These are phyloP conservation scores for Mycena sanguinolenta DNA, from an alignment of 768 basidiomycete genomes.

Conservation along the genomic window DNA sequence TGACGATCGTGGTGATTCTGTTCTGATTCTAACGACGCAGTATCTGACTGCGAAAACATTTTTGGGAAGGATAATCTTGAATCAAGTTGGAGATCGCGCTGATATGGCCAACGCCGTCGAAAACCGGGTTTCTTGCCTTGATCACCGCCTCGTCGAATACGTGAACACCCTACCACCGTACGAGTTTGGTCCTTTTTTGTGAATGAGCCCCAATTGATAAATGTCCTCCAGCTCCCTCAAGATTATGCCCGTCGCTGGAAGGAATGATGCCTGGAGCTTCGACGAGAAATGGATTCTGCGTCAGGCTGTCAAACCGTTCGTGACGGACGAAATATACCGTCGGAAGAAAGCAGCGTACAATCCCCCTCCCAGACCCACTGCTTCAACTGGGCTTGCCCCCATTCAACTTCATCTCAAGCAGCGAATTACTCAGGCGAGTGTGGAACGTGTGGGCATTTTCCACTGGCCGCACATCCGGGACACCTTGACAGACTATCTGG, in stretches of 20 bases:
- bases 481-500: constrained; percentile 21
- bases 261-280: constrained; percentile 15
- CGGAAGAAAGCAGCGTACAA: constrained; percentile 34
- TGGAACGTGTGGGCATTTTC: constrained; percentile 29
- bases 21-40: constrained; percentile 7
- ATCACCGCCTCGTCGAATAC: constrained; percentile 37
- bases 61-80: constrained; percentile 22
- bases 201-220: too few relatives aligned
- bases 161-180: constrained; percentile 34
- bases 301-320: constrained; percentile 32
- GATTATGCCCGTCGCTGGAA: constrained; percentile 18
- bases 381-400: neutral
- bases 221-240: constrained; percentile 24
- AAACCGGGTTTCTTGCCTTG: constrained; percentile 21
- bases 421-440: constrained; percentile 27
- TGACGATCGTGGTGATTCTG: neutral
- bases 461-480: constrained; percentile 25
- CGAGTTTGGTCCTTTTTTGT: neutral
- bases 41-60: constrained; percentile 30
- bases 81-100: constrained; percentile 24
- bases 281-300: constrained; percentile 37
- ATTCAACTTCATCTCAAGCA: constrained; percentile 27
- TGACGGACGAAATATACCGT: constrained; percentile 32
- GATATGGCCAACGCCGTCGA: constrained; percentile 34
- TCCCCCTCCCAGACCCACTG: constrained; percentile 21